These are phyloP conservation scores for Mycena epipterygia DNA, from an alignment of 768 basidiomycete genomes.

Conservation along the genomic window DNA sequence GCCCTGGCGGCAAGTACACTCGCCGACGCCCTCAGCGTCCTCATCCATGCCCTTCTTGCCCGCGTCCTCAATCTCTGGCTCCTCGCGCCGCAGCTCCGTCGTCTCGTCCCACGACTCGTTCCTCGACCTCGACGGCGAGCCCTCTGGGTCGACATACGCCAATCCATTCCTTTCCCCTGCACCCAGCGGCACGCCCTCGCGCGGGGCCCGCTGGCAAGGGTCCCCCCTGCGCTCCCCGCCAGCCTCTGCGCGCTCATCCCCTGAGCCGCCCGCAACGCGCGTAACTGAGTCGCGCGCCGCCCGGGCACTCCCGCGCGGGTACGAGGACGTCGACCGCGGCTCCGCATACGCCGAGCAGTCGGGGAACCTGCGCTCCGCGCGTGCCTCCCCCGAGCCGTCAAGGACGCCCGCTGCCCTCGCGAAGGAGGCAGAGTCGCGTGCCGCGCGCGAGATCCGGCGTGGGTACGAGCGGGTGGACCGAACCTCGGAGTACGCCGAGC, in stretches of 20 bases:
- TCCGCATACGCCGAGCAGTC: conserved; percentile 17
- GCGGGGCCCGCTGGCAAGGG: conserved; percentile 3
- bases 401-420: conserved; percentile 27
- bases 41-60: conserved; percentile 13
- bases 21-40: conserved; percentile 21
- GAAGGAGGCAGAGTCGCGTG: conserved; percentile 30
- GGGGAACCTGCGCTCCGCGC: neutral
- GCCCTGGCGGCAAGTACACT: conserved; percentile 21
- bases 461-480: conserved; percentile 34
- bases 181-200: conserved; percentile 6
- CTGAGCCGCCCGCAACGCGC: neutral
- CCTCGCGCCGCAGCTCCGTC: conserved; percentile 17
- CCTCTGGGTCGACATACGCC: neutral
- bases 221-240: conserved; percentile 1
- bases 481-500: conserved; percentile 32
- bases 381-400: conserved; percentile 8
- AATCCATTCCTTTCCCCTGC: conserved; percentile 25
- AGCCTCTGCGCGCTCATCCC: neutral
- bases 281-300: conserved; percentile 26
- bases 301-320: conserved; percentile 20
- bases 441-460: conserved; percentile 28
- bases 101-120: conserved; percentile 25
- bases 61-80: conserved; percentile 9
- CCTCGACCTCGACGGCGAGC: conserved; percentile 23
- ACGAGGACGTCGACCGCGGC: conserved; percentile 19